Evolutionary conservation across 2,329 filamentous ascomycete genomes (phyloP), one percentile per base, ranked within the genome.

Genomic region (Sodiomyces alkalinus): DNA sequence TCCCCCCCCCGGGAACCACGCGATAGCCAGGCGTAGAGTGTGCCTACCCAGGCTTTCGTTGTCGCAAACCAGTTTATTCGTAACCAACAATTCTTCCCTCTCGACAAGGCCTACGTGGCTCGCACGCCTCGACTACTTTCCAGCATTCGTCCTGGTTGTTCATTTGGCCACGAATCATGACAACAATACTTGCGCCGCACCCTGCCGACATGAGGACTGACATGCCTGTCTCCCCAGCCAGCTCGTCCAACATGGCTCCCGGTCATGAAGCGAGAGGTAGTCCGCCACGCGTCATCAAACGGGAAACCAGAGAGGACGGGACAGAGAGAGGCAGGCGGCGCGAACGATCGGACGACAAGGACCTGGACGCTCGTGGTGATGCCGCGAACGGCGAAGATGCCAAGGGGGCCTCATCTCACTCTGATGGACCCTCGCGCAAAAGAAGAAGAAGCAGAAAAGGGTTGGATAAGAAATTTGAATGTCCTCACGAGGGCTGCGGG

Each of bases 401-500:
- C 34, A 55, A 57, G 31, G 60, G 49, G 12, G 56, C 59, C 35
- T 66, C 64, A 5, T 66, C 63, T 19, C 64, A 62, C 39, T 64
- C 61, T 3, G 63, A 68, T 17, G 63, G 64, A 2, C 62, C 64
- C 3, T 54, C 56, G 5, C 60, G 63, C 31, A 73, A 83, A 53
- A 60, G 77, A 33, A 60, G 78, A 40, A 59, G 79, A 31, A 85
- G 79, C 53, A 70, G 80, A 38, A 85, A 85, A 49, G 78, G 77
- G 3, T 56, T 82, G 22, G 80, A 85, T 49, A 86, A 85, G 56
- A 74, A 75, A 45, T 87, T 85, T 38, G 76, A 80, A 44, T 98
- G 90, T 48, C 76, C 79, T 5, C 73, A 83, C 34, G 75, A 81
- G 39, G 82, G 79, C 21, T 98, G 90, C 45, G 86, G 83, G 22